phyloP scores from a whole-genome alignment of 139 green algal species.

The Parachlorella kessleri region DNA sequence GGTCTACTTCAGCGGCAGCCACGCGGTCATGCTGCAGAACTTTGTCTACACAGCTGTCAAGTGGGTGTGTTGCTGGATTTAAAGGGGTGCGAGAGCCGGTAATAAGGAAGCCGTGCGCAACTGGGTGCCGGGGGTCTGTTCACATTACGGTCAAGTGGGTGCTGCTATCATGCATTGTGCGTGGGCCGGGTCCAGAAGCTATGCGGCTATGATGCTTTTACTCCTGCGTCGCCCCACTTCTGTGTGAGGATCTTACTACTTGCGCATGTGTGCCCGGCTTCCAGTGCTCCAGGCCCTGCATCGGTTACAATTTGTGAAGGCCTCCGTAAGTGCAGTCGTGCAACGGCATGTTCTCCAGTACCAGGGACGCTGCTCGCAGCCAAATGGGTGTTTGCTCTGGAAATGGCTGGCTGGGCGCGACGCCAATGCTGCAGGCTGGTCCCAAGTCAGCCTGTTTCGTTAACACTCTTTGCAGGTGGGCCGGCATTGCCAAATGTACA shows the following conservation, averaged over 20 bases:
- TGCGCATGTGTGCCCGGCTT: too few relatives aligned
- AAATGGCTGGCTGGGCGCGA: background rate
- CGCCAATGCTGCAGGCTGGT: background rate
- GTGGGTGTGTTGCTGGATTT: too few relatives aligned
- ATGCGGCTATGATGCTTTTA: too few relatives aligned
- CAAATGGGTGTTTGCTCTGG: too few relatives aligned
- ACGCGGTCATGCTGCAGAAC: background rate
- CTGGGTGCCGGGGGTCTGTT: background rate
- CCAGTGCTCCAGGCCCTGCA: too few relatives aligned
- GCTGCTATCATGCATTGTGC: background rate
- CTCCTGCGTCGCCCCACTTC: too few relatives aligned
- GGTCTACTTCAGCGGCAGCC: background rate
- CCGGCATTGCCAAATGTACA: background rate
- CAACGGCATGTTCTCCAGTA: too few relatives aligned
- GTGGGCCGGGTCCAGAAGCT: background rate
- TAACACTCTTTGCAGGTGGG: background rate
- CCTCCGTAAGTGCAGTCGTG: too few relatives aligned
- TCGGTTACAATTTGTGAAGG: too few relatives aligned
- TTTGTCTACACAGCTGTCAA: background rate
- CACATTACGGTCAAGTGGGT: background rate
- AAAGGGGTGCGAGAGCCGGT: too few relatives aligned
- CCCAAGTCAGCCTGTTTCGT: background rate
- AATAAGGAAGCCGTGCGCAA: background rate
- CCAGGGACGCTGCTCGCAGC: too few relatives aligned
- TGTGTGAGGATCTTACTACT: background rate